A percentile compares a stretch with the other conserved stretches of the same genome.
Conservation (phyloP, 139 green algal genomes). For the Chlorokybus atmophyticus region DNA sequence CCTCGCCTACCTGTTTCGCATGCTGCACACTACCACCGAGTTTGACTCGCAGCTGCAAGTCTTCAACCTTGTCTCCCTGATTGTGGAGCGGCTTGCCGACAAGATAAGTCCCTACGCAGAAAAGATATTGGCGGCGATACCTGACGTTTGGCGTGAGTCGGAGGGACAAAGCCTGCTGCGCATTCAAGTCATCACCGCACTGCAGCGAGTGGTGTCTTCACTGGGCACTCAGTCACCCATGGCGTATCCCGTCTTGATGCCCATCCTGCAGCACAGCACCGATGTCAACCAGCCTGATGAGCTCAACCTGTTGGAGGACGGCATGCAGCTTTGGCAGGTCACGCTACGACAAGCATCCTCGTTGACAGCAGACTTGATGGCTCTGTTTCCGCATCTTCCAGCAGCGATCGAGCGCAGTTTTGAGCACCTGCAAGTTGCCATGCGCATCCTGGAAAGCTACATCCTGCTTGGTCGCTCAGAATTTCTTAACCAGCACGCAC, state of each 20-base stretch:
- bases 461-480: conserved; percentile 46
- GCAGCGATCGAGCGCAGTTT: conserved; percentile 44
- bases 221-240: conserved; percentile 24
- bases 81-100: conserved; percentile 30
- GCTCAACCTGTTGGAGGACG: conserved; percentile 78
- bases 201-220: conserved; percentile 22
- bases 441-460: conserved; percentile 39
- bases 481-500: conserved; percentile 49
- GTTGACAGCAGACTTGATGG: conserved; percentile 40
- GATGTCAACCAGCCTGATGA: conserved; percentile 59
- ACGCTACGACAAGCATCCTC: conserved; percentile 58
- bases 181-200: conserved; percentile 30
- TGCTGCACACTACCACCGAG: conserved; percentile 25
- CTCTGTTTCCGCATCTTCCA: conserved; percentile 43
- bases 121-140: conserved; percentile 23
- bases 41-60: conserved; percentile 39
- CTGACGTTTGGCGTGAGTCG: conserved; percentile 23
- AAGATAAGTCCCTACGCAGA: conserved; percentile 27
- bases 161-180: conserved; percentile 30
- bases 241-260: conserved; percentile 20
- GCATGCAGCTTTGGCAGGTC: conserved; percentile 67
- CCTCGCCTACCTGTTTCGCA: conserved; percentile 22
- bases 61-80: conserved; percentile 30
- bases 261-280: conserved; percentile 35
- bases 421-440: conserved; percentile 45